These are phyloP conservation scores for Elsinoe perseae DNA, from an alignment of 2,329 filamentous ascomycete species.

Conservation along the genomic window DNA sequence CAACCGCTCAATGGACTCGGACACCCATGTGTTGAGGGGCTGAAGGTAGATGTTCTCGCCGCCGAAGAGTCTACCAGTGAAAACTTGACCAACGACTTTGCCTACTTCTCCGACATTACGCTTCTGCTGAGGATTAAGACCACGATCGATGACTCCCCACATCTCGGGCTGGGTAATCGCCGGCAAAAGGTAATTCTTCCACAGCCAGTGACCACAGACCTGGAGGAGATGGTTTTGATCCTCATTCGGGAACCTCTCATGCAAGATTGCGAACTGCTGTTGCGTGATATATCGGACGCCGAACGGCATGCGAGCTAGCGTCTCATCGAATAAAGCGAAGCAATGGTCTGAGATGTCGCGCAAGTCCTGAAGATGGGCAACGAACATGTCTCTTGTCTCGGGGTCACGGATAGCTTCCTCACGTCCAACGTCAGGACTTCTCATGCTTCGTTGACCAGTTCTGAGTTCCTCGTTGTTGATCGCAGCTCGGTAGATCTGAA, in stretches of 20 bases:
- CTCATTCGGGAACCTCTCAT: slow-evolving; percentile 70
- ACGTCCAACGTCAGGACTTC: slow-evolving; percentile 75
- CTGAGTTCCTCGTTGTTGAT: slow-evolving; percentile 97
- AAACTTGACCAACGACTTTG: slow-evolving; percentile 84
- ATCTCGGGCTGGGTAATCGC: slow-evolving; percentile 85
- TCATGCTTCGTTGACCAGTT: slow-evolving; percentile 73
- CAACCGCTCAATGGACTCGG: slow-evolving; percentile 73
- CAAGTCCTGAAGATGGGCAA: slow-evolving; percentile 87
- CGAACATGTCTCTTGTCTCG: slow-evolving; percentile 86
- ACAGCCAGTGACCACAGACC: slow-evolving; percentile 82
- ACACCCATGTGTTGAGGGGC: slow-evolving; percentile 85
- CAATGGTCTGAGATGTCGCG: slow-evolving; percentile 92
- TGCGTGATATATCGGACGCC: slow-evolving; percentile 81
- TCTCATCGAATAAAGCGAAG: slow-evolving; percentile 71
- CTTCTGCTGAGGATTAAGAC: slow-evolving; percentile 83
- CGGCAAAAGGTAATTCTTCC: slow-evolving; percentile 88
- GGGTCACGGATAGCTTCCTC: slow-evolving; percentile 94
- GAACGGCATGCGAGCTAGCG: slow-evolving; percentile 82
- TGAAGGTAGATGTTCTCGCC: slow-evolving; percentile 94
- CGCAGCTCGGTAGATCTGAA: slow-evolving; percentile 91
- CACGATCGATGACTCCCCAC: slow-evolving; percentile 84
- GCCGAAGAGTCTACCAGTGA: slow-evolving; percentile 79
- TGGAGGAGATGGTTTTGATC: slow-evolving; percentile 70
- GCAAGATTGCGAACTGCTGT: slow-evolving; percentile 74
- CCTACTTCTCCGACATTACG: slow-evolving; percentile 83